phyloP scores from a whole-genome alignment of 2,329 filamentous ascomycete species.

The Venturia asperata region DNA sequence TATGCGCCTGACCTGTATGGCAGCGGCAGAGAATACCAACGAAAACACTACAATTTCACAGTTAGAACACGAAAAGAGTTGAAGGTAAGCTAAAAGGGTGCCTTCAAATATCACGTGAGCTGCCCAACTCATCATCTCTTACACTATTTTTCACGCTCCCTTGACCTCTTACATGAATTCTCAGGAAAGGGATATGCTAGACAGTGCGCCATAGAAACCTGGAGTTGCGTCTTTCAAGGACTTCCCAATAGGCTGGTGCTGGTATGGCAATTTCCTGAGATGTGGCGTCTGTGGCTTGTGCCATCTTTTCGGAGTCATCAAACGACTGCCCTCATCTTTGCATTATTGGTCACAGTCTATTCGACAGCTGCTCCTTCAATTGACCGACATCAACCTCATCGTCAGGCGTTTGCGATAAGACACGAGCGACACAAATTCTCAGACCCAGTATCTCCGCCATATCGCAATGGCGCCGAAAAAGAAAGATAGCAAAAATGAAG shows the following conservation, averaged over 20 bases:
- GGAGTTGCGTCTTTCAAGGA: too few relatives aligned
- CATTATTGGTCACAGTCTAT: not conserved
- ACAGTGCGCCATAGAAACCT: too few relatives aligned
- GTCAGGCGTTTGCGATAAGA: not conserved
- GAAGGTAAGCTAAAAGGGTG: too few relatives aligned
- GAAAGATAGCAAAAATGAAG: conserved; percentile 11
- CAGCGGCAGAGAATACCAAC: not conserved
- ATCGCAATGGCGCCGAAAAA: conserved; percentile 5
- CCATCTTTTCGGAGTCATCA: not conserved
- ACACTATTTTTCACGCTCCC: too few relatives aligned
- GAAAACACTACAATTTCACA: not conserved
- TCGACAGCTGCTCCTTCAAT: not conserved
- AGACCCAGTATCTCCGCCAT: too few relatives aligned
- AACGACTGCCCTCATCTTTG: not conserved
- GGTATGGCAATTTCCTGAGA: not conserved
- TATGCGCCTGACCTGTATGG: not conserved
- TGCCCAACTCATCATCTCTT: too few relatives aligned
- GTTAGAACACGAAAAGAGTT: too few relatives aligned
- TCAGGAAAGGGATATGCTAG: too few relatives aligned
- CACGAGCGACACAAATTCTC: not conserved
- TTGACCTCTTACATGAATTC: too few relatives aligned
- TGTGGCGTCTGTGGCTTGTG: not conserved
- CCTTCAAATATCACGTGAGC: too few relatives aligned
- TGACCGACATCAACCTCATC: not conserved
- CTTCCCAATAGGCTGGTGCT: too few relatives aligned